phyloP scores from a whole-genome alignment of 371 early-diverging fungal genomes.

The Mucor irregularis region DNA sequence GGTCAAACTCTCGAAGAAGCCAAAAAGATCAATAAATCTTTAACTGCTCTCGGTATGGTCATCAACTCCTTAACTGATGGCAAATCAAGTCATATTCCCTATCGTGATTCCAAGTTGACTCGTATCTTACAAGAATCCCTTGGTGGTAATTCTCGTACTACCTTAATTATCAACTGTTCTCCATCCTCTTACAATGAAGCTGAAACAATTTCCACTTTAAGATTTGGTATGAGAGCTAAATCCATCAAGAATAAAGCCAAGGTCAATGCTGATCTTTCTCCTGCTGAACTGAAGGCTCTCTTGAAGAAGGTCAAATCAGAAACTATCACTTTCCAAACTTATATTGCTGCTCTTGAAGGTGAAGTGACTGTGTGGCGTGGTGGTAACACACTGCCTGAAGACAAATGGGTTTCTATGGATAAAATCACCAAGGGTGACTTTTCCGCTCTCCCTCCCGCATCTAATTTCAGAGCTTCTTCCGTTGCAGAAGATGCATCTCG shows the following conservation, averaged over 20 bases:
- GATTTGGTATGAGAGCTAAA: constrained; percentile 98
- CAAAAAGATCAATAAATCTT: constrained; percentile 99
- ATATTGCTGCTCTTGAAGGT: constrained; percentile 82
- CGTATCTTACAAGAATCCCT: constrained; percentile 98
- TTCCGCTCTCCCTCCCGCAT: constrained; percentile 44
- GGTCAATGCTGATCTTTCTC: constrained; percentile 92
- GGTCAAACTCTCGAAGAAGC: constrained; percentile 99
- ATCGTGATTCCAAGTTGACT: constrained; percentile 98
- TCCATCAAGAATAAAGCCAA: constrained; percentile 98
- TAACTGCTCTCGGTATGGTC: constrained; percentile 98
- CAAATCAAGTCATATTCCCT: constrained; percentile 95
- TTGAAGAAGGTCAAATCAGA: constrained; percentile 88
- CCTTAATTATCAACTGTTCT: constrained; percentile 96
- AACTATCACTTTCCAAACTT: constrained; percentile 76
- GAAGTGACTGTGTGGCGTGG: constrained; percentile 89
- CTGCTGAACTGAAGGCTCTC: constrained; percentile 90
- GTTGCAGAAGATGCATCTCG: constrained; percentile 54
- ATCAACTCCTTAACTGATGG: constrained; percentile 96
- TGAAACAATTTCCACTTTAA: constrained; percentile 93
- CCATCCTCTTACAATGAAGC: constrained; percentile 95
- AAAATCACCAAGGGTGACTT: constrained; percentile 58
- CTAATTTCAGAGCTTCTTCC: constrained; percentile 44
- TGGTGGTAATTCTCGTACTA: constrained; percentile 97
- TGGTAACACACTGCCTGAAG: constrained; percentile 74
- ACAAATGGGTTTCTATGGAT: constrained; percentile 77